Conservation (phyloP, 352 stramenopile genomes). For the Phytopythium ostracodes region DNA sequence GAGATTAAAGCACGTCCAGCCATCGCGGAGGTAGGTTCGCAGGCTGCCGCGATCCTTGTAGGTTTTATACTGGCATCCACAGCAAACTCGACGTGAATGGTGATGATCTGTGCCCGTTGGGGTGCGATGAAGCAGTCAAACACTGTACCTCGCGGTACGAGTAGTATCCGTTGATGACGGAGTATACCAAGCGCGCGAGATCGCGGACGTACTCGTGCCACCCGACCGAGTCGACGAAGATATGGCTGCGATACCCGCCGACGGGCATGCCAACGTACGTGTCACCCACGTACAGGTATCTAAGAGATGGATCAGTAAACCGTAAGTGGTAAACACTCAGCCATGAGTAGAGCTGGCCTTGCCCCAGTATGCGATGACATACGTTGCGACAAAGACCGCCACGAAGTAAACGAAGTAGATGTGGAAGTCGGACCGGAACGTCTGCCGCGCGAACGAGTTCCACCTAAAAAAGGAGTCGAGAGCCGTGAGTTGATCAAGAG, state of each 20-base stretch:
- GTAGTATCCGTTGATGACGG: constrained; percentile 64
- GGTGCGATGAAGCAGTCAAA: not conserved
- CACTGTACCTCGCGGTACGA: constrained; percentile 53
- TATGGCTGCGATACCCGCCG: constrained; percentile 59
- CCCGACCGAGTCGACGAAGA: constrained; percentile 35
- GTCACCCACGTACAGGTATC: constrained; percentile 72
- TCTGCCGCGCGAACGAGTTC: constrained; percentile 67
- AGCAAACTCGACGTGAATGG: not conserved
- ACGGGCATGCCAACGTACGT: constrained; percentile 65
- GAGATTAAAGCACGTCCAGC: constrained; percentile 78
- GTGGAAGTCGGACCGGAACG: constrained; percentile 70
- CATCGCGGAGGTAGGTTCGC: constrained; percentile 57
- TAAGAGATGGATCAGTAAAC: constrained; percentile 10
- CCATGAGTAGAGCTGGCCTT: too few relatives aligned
- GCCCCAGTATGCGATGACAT: constrained; percentile 4
- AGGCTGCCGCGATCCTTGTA: constrained; percentile 53
- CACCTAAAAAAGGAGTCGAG: constrained; percentile 29
- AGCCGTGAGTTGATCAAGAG: not conserved
- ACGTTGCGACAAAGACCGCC: constrained; percentile 73
- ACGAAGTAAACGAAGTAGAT: constrained; percentile 78
- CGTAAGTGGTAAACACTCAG: not conserved
- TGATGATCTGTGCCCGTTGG: not conserved
- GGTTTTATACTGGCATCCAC: constrained; percentile 19
- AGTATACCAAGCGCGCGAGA: constrained; percentile 46
- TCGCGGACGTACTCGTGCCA: constrained; percentile 61